Base-by-base conservation (phyloP, 305 asterid genomes). In the Fraxinus latifolia region DNA sequence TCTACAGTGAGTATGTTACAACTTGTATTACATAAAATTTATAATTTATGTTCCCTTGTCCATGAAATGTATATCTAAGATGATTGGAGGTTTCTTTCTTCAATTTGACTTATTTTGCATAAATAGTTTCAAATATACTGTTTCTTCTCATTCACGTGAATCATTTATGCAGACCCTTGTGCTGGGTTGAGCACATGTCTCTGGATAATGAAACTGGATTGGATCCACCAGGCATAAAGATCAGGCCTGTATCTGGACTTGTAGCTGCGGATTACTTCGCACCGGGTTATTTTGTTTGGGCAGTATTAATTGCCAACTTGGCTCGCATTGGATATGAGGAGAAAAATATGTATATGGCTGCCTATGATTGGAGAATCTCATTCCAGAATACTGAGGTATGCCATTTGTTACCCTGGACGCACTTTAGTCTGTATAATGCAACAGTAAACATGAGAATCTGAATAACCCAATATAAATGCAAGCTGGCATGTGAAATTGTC, bases 291-390 rank as follows among this genome's bases (percentile, higher is more conserved):
- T 94, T 94, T 84, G 98, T 93, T 34, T 94, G 98, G 98, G 97
- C 97, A 76, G 95, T 93, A 85, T 87, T 94, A 83, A 92, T 92
- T 76, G 96, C 95, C 79, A 94, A 94, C 89, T 90, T 94, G 91
- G 98, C 98, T 74, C 96, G 92, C 65, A 91, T 95, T 37, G 98
- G 98, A 82, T 95, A 95, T 55, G 98, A 95, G 85, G 97, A 93
- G 88, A 95, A 95, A 87, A 94, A 92, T 80, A 92, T 94, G 98
- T 92, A 88, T 76, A 94, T 93, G 98, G 98, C 97, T 72, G 98
- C 97, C 76, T 94, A 94, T 86, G 98, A 94, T 88, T 94, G 98
- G 98, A 91, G 97, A 86, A 88, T 94, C 65, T 90, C 98, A 58
- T 94, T 94, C 81, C 98, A 94, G 88, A 92, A 93, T 84, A 94